Conservation (phyloP, 2,329 filamentous ascomycete species). For the Scedosporium dehoogii region DNA sequence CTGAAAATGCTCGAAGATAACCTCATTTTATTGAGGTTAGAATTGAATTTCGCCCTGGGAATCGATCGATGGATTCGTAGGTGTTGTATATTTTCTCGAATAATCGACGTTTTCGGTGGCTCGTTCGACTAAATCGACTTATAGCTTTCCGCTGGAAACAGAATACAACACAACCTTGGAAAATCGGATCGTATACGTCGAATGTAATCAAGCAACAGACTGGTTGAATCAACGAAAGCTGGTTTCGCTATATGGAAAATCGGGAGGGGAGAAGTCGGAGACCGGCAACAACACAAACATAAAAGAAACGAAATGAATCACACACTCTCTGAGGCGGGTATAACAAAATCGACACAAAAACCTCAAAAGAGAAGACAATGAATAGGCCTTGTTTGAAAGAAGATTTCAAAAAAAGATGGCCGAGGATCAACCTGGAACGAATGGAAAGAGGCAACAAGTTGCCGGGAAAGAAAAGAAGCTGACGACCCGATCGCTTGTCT, state of each 20-base stretch:
- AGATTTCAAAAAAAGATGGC: conserved; percentile 25
- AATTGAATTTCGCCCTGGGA: background rate
- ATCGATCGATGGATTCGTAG: background rate
- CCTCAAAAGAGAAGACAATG: background rate
- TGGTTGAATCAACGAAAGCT: background rate
- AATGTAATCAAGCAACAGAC: background rate
- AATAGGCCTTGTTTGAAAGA: conserved; percentile 1
- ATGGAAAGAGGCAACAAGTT: conserved; percentile 18
- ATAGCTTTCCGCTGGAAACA: background rate
- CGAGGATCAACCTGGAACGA: conserved; percentile 52
- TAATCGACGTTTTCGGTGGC: background rate
- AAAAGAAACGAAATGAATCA: background rate
- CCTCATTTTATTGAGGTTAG: conserved; percentile 8
- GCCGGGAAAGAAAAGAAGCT: background rate
- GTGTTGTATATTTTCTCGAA: background rate
- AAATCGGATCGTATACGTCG: background rate
- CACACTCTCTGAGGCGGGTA: background rate
- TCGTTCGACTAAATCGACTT: background rate
- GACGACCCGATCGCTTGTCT: conserved; percentile 1
- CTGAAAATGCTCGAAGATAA: conserved; percentile 10
- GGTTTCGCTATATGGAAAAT: background rate
- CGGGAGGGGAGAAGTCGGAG: conserved; percentile 6
- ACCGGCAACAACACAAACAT: background rate
- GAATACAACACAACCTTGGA: conserved; percentile 1
- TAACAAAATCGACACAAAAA: background rate